Percentiles rank a stretch among this genome's conserved stretches.
Conservation (phyloP, 2,329 filamentous ascomycete genomes). For the Ploettnerulaceae sp. region DNA sequence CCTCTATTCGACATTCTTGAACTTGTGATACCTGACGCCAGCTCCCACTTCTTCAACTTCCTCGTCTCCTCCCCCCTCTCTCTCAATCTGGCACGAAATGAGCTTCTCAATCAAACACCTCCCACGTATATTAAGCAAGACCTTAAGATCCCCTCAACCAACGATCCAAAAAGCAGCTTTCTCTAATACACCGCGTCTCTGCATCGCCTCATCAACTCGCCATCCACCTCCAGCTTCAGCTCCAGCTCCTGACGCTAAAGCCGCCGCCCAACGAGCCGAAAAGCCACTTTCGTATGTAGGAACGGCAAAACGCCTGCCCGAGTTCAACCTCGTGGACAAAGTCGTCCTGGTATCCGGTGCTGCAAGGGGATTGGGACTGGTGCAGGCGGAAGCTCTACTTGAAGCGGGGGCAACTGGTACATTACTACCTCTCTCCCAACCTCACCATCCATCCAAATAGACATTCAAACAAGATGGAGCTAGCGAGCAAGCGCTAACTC, state of each 20-base stretch:
- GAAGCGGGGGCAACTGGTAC: conserved; percentile 67
- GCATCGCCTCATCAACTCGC: conserved; percentile 2
- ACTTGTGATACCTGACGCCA: too few species aligned
- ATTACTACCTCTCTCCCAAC: conserved; percentile 3
- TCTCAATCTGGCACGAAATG: not conserved
- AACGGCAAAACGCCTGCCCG: conserved; percentile 35
- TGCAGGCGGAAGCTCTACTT: conserved; percentile 66
- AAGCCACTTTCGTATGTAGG: conserved; percentile 21
- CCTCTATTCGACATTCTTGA: not conserved
- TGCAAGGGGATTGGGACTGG: conserved; percentile 67
- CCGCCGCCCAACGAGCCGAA: conserved; percentile 10
- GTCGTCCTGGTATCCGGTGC: conserved; percentile 68
- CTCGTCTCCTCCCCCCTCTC: not conserved
- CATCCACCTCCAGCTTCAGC: conserved; percentile 16
- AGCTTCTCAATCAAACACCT: not conserved
- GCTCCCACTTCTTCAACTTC: too few species aligned
- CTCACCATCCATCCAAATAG: not conserved
- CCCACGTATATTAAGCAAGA: not conserved
- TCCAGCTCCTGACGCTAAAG: conserved; percentile 16
- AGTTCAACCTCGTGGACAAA: conserved; percentile 65
- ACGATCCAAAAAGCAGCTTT: conserved; percentile 2
- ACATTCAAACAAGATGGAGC: not conserved
- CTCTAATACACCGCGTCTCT: conserved; percentile 7
- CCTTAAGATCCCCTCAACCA: not conserved
- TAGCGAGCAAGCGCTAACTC: too few species aligned